A percentile compares a stretch with the other conserved stretches of the same genome.
Conservation (phyloP, 2,329 filamentous ascomycete genomes). For the Clonostachys rosea region DNA sequence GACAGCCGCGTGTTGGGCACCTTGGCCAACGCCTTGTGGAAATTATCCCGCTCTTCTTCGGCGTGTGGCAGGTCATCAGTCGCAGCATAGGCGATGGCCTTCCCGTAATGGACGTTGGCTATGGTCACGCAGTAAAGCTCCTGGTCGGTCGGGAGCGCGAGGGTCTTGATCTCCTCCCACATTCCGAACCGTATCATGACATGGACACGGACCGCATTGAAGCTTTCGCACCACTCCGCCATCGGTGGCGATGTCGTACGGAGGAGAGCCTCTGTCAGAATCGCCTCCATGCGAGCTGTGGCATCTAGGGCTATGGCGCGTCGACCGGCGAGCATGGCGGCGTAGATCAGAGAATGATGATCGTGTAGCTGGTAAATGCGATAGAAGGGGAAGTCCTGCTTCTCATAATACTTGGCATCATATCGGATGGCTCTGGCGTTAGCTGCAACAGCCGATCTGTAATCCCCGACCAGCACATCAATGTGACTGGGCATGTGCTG, state of each 20-base stretch:
- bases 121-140: constrained; percentile 60
- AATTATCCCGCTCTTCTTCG: constrained; percentile 36
- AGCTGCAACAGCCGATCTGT: constrained; percentile 56
- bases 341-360: constrained; percentile 69
- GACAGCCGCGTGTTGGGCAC: constrained; percentile 51
- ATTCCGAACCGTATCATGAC: constrained; percentile 65
- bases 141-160: constrained; percentile 47
- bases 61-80: constrained; percentile 45
- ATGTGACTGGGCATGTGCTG: constrained; percentile 15
- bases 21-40: constrained; percentile 36
- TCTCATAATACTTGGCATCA: constrained; percentile 58
- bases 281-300: constrained; percentile 48
- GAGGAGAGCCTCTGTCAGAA: constrained; percentile 56
- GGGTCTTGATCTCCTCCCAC: constrained; percentile 57
- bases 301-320: constrained; percentile 56
- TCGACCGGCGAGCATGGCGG: constrained; percentile 70
- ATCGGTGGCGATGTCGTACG: constrained; percentile 58
- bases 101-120: constrained; percentile 61
- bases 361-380: constrained; percentile 68
- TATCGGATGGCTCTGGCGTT: constrained; percentile 61
- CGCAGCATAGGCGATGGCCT: constrained; percentile 58
- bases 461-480: constrained; percentile 25
- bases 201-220: constrained; percentile 58
- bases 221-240: constrained; percentile 69
- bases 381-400: constrained; percentile 64